These are phyloP conservation scores for Brettanomyces custersianus DNA, from an alignment of 805 yeast genomes.

Conservation along the genomic window DNA sequence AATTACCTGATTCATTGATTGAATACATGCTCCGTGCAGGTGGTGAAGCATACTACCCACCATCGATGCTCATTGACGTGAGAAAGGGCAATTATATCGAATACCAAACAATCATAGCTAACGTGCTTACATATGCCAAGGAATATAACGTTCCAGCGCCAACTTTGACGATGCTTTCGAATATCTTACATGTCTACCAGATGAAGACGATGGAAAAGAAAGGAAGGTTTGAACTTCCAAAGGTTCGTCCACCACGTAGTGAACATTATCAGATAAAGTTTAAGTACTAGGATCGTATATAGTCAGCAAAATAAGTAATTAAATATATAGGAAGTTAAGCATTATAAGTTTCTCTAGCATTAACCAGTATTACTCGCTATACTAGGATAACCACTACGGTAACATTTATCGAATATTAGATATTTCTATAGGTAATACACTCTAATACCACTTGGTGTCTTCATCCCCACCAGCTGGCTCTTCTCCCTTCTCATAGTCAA, in stretches of 20 bases:
- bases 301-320: no score
- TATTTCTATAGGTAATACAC: no score
- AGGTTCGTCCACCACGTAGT: constrained; percentile 19
- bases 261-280: constrained; percentile 14
- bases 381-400: no score
- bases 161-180: constrained; percentile 18
- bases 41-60: constrained; percentile 32
- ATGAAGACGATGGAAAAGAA: constrained; percentile 24
- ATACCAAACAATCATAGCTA: constrained; percentile 35
- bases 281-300: constrained; percentile 3
- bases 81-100: constrained; percentile 34
- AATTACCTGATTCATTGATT: constrained; percentile 24
- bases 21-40: constrained; percentile 33
- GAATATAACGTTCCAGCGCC: constrained; percentile 25
- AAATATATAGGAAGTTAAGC: no score
- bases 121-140: constrained; percentile 25
- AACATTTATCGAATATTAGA: no score
- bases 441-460: no score
- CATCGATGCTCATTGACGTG: constrained; percentile 41
- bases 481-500: constrained; percentile 12
- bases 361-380: no score
- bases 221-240: constrained; percentile 22
- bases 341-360: no score
- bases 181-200: constrained; percentile 23
- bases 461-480: background rate